Evolutionary conservation across 352 stramenopile species (phyloP).

Genomic region (Phytophthora pini): DNA sequence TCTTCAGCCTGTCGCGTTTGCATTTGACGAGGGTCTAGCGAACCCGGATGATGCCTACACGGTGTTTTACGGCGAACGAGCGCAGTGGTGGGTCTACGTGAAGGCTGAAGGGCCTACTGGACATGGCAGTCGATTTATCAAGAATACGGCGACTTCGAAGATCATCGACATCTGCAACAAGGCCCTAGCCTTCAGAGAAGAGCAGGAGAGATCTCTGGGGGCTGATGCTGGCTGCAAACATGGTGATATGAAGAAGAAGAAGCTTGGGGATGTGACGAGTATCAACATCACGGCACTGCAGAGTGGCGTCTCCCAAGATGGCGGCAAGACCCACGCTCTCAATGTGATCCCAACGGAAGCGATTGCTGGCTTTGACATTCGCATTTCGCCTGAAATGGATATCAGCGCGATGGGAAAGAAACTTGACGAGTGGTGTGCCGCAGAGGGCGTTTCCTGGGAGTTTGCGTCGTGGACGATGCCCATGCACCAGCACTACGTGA

Average conservation of each 20-base stretch:
- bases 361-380: constrained; percentile 94
- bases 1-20: constrained; percentile 88
- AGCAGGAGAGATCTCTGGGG: constrained; percentile 87
- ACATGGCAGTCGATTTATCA: constrained; percentile 95
- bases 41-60: constrained; percentile 91
- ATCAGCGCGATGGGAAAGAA: constrained; percentile 66
- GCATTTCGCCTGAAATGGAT: constrained; percentile 91
- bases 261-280: constrained; percentile 95
- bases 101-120: constrained; percentile 79
- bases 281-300: constrained; percentile 96
- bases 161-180: constrained; percentile 91
- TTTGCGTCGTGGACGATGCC: constrained; percentile 53
- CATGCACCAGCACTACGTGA: constrained; percentile 69
- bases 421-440: constrained; percentile 92
- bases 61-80: constrained; percentile 96
- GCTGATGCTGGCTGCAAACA: constrained; percentile 89
- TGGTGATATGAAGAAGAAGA: constrained; percentile 91
- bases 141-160: constrained; percentile 95
- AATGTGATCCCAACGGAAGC: constrained; percentile 95
- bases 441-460: constrained; percentile 86
- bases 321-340: constrained; percentile 87
- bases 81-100: constrained; percentile 93
- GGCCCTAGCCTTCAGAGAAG: constrained; percentile 87
- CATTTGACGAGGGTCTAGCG: constrained; percentile 96
- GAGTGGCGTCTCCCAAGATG: constrained; percentile 85